These are phyloP conservation scores for Ogataea trehaloabstinens DNA, from an alignment of 805 yeast genomes.

Conservation along the genomic window DNA sequence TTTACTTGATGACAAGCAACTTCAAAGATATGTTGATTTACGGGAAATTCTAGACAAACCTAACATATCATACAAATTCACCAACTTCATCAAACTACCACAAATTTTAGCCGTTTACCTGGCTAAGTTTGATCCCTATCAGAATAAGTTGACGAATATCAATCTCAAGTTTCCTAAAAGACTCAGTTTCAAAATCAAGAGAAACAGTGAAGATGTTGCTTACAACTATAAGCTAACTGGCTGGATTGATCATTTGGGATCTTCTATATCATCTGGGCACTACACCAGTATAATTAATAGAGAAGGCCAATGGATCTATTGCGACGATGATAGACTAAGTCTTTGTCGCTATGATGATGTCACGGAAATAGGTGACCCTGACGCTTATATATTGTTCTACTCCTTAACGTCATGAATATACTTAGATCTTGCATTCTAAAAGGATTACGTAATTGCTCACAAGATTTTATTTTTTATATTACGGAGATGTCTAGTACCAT, in stretches of 20 bases:
- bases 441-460: not conserved
- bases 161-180: conserved; percentile 23
- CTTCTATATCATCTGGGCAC: conserved; percentile 66
- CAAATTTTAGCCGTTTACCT: conserved; percentile 32
- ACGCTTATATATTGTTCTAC: conserved; percentile 71
- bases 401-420: conserved; percentile 21
- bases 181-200: conserved; percentile 39
- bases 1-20: conserved; percentile 18
- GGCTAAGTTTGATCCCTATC: conserved; percentile 30
- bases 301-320: conserved; percentile 65
- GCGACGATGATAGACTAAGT: conserved; percentile 67
- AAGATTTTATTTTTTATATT: no score
- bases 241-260: conserved; percentile 68
- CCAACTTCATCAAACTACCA: conserved; percentile 35
- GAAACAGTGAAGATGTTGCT: conserved; percentile 29
- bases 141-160: conserved; percentile 26
- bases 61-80: conserved; percentile 28
- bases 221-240: conserved; percentile 55
- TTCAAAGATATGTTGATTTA: conserved; percentile 20
- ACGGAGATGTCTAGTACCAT: no score
- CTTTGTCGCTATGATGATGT: conserved; percentile 37
- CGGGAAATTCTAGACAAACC: conserved; percentile 20
- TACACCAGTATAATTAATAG: conserved; percentile 64
- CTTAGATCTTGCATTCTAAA: not conserved
- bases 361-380: conserved; percentile 29